Evolutionary conservation across 73 alveolate genomes (phyloP).

Genomic region (Effrenium voratum): DNA sequence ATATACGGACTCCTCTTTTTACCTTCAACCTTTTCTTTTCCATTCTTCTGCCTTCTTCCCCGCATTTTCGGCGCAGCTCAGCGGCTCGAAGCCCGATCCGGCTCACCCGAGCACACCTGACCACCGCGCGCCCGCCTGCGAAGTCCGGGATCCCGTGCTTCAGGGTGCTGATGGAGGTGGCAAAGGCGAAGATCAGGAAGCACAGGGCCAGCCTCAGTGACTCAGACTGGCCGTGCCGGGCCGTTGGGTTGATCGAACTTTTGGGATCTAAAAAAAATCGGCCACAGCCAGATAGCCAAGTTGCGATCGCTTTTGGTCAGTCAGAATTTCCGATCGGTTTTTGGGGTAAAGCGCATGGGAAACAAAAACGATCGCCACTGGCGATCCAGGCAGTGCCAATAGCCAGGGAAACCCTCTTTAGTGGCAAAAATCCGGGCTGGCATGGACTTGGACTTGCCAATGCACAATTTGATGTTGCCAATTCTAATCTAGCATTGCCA

Average conservation of each 20-base stretch:
- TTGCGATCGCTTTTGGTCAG: not conserved
- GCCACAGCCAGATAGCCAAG: not conserved
- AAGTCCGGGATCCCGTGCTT: constrained; percentile 53
- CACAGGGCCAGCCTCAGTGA: not conserved
- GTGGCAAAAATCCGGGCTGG: too few relatives aligned
- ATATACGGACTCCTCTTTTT: not conserved
- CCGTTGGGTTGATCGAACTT: not conserved
- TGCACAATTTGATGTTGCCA: too few relatives aligned
- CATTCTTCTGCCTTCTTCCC: too few relatives aligned
- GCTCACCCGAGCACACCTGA: not conserved
- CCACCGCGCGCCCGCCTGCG: constrained; percentile 24
- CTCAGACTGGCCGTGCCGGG: not conserved
- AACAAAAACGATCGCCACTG: not conserved
- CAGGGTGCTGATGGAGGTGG: constrained; percentile 69
- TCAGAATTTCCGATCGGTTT: not conserved
- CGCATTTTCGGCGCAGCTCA: not conserved
- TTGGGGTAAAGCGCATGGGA: not conserved
- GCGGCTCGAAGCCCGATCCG: not conserved
- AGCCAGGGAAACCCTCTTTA: too few relatives aligned
- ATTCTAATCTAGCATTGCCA: too few relatives aligned
- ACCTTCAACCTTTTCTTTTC: not conserved
- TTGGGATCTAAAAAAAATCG: not conserved
- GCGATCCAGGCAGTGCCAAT: not conserved
- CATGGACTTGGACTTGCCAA: too few relatives aligned
- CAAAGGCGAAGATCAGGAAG: constrained; percentile 72